Evolutionary conservation across 2,329 filamentous ascomycete species (phyloP), one percentile per base, ranked within the genome.

Genomic region (Pseudopyrenochaeta lycopersici): DNA sequence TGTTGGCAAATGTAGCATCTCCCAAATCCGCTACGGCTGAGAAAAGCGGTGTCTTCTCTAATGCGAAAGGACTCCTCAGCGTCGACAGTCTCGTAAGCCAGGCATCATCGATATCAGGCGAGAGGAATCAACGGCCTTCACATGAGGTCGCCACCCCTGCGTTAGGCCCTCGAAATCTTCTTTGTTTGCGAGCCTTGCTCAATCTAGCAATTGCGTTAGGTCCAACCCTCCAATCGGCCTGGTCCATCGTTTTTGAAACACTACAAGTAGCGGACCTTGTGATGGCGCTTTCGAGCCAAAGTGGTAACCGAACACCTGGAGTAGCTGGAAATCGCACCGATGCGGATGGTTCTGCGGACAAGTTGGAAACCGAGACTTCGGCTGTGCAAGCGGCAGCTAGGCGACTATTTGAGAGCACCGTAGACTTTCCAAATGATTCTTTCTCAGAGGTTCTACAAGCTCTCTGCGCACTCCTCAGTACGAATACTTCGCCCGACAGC

Each of bases 201-300:
- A 99, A 99, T 64, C 79, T 99, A 3, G 95, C 95, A 1, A 99
- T 98, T 67, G 95, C 95, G 2, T 79, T 99, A 1, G 95, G 95
- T 0, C 92, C 95, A 2, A 97, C 92, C 0, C 81, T 99, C 1
- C 88, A 90, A 31, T 82, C 84, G 12, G 90, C 94, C 1, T 99
- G 96, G 91, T 88, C 88, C 1, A 98, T 99, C 52, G 82, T 99
- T 14, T 83, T 99, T 1, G 93, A 96, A 68, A 96, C 93, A 0
- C 79, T 99, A 7, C 92, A 97, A 68, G 91, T 97, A 73, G 93
- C 94, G 2, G 95, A 98, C 66, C 87, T 96, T 58, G 88, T 98
- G 3, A 83, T 97, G 21, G 83, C 85, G 10, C 67, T 76, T 15
- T 76, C 74, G n/a, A 71, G 65, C 38, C 62, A 66, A 32, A 54